Base-by-base conservation (phyloP, 2,329 filamentous ascomycete species). In the Talaromyces pinophilus region DNA sequence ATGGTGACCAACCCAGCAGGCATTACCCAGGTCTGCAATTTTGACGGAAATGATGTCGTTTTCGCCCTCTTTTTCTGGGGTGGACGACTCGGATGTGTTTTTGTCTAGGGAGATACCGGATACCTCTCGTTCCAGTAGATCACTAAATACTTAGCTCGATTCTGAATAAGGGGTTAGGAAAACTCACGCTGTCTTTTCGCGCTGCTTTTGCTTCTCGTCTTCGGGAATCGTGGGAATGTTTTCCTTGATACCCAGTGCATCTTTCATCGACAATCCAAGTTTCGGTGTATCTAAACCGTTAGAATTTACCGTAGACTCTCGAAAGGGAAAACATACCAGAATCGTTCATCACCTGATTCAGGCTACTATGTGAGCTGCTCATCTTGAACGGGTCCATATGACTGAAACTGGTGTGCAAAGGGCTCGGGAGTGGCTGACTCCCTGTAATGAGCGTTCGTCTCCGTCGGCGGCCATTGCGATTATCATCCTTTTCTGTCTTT, bases 1-100 rank as follows among this genome's bases (percentile, higher is more conserved):
- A 80, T 99, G 95, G 77, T 99, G 95, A 70, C 93, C 93, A 33
- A 97, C 93, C 95, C 95, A 99, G 82, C 95, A 99, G 22, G 95
- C 95, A 77, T 99, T 99, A 67, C 95, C 95, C 65, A 99, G 84
- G 83, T 99, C 95, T 50, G 95, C 95, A 82, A 99, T 99, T 83
- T 99, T 99, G 78, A 99, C 95, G 40, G 94, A 97, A 73, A 99
- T 98, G 70, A 93, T 90, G 69, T 93, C 91, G 71, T 85, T 84
- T 46, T 75, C 72, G 15, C 70, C 70, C 57, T 77, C 75, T 44
- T 78, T 74, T 13, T 65, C 59, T 28, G 35, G 57, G 60, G 33
- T 57, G 2, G 62, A 63, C 33, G 73, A 71, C 10, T 71, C 70
- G 74, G 74, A 71, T 35, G 86, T 83, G 17, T 85, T 83, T 77